phyloP scores from a whole-genome alignment of 768 basidiomycete genomes.

The Mycena belliarum region DNA sequence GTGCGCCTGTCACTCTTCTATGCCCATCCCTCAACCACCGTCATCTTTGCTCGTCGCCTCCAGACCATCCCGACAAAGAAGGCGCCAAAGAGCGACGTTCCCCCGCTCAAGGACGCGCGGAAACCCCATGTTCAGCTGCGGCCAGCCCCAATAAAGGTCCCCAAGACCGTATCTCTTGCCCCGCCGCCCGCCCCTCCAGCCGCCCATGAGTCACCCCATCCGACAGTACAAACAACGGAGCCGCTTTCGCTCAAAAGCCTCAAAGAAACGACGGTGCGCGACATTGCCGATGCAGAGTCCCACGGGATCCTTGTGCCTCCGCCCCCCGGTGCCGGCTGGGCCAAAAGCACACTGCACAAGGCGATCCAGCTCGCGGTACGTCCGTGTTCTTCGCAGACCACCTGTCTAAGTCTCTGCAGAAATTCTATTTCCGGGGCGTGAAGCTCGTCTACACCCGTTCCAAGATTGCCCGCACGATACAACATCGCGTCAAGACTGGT shows the following conservation, averaged over 20 bases:
- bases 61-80: neutral
- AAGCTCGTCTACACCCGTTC: slow-evolving; percentile 70
- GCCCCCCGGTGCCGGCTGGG: slow-evolving; percentile 59
- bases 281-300: slow-evolving; percentile 62
- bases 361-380: slow-evolving; percentile 47
- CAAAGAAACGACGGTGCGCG: slow-evolving; percentile 58
- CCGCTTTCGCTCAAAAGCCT: slow-evolving; percentile 31
- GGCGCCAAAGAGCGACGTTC: neutral
- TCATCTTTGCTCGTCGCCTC: slow-evolving; percentile 4
- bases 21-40: neutral
- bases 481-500: slow-evolving; percentile 54
- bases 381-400: slow-evolving; percentile 9
- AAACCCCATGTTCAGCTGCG: slow-evolving; percentile 5
- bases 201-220: slow-evolving; percentile 21
- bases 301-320: slow-evolving; percentile 72
- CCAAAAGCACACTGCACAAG: slow-evolving; percentile 51
- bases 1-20: neutral
- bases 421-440: slow-evolving; percentile 83
- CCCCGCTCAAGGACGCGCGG: neutral
- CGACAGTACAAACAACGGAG: slow-evolving; percentile 10
- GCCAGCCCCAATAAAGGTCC: slow-evolving; percentile 11
- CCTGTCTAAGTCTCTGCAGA: slow-evolving; percentile 39
- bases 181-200: slow-evolving; percentile 19
- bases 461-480: slow-evolving; percentile 54
- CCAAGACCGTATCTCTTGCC: neutral